Evolutionary conservation across 257 asterid genomes (phyloP).

Genomic region (Mentha longifolia): DNA sequence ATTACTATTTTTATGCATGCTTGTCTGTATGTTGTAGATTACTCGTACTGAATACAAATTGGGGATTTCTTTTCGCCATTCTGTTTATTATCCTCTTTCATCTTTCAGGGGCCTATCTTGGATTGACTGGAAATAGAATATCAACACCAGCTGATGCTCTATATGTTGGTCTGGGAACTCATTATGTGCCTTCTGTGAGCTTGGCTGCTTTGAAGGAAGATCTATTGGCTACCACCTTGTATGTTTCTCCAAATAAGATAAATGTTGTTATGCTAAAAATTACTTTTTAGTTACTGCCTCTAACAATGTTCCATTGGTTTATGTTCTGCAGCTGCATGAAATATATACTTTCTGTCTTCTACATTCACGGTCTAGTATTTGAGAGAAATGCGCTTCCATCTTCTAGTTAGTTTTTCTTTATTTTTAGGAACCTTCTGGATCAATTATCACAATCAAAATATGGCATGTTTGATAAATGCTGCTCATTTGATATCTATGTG

Average conservation of each 20-base stretch:
- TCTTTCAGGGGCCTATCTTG: conserved; percentile 90
- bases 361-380: conserved; percentile 18
- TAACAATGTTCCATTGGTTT: conserved; percentile 11
- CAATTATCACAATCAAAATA: not conserved
- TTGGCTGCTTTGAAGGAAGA: conserved; percentile 66
- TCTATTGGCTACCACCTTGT: conserved; percentile 72
- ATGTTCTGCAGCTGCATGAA: conserved; percentile 16
- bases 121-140: conserved; percentile 87
- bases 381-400: not conserved
- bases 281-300: conserved; percentile 9
- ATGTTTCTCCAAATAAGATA: conserved; percentile 37
- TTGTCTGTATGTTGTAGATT: not conserved
- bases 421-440: not conserved
- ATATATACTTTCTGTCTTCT: not conserved
- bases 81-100: conserved; percentile 7
- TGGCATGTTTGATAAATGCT: not conserved
- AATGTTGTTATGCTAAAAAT: not conserved
- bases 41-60: not conserved
- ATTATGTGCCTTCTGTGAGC: conserved; percentile 85
- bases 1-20: no score
- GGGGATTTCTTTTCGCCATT: conserved; percentile 16
- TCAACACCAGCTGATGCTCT: conserved; percentile 97
- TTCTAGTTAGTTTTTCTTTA: not conserved
- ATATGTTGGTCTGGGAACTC: conserved; percentile 88
- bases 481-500: conserved; percentile 11